phyloP scores from a whole-genome alignment of 148 eudicot species.

The Diospyros kaki region DNA sequence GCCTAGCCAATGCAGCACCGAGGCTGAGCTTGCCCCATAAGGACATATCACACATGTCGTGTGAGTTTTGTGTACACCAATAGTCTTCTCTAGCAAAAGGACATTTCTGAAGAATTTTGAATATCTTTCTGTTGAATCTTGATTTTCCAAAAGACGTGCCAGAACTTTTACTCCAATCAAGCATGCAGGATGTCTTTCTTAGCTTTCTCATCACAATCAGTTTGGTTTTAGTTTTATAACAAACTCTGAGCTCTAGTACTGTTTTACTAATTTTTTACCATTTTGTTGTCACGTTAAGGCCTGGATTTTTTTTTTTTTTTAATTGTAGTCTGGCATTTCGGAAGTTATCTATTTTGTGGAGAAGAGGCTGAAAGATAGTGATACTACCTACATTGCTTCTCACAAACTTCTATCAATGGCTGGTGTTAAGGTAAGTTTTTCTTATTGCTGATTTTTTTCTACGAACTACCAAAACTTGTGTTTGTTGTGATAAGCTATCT shows the following conservation, averaged over 20 bases:
- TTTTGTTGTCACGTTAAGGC: not conserved
- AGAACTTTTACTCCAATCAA: not conserved
- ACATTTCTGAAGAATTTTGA: not conserved
- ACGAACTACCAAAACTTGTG: not conserved
- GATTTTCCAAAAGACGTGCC: not conserved
- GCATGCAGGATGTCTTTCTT: not conserved
- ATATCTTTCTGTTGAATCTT: not conserved
- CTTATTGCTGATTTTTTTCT: not conserved
- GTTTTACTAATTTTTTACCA: not conserved
- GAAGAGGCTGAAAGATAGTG: constrained; percentile 64
- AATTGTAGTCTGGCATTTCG: constrained; percentile 77
- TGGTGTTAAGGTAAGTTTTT: constrained; percentile 52
- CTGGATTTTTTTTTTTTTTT: not conserved
- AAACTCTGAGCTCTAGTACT: not conserved
- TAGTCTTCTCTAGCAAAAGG: not conserved
- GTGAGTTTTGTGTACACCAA: too few relatives aligned
- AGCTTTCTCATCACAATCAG: not conserved
- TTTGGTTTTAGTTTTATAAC: not conserved
- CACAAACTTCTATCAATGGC: constrained; percentile 82
- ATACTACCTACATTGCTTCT: constrained; percentile 66
- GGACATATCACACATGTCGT: too few relatives aligned
- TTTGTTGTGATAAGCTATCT: not conserved
- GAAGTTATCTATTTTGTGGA: constrained; percentile 88
- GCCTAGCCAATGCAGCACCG: too few relatives aligned
- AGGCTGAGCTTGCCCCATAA: too few relatives aligned